These are phyloP conservation scores for Anacardium occidentale DNA, from an alignment of 345 rosid species.

Conservation along the genomic window DNA sequence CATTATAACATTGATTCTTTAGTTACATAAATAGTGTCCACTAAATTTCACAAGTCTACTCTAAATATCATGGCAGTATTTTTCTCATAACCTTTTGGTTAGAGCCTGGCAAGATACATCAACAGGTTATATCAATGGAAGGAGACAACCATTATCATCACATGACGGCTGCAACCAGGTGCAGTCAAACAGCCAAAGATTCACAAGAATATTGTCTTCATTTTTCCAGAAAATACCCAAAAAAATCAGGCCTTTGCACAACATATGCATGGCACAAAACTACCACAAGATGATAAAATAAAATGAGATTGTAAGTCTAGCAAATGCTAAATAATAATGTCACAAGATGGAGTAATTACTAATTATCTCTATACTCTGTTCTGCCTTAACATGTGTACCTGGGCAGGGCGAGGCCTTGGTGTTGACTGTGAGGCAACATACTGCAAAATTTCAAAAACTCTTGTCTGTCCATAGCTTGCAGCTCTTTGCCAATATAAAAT, in stretches of 20 bases:
- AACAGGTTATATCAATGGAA: background rate
- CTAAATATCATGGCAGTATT: background rate
- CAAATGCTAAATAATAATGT: background rate
- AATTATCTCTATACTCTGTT: background rate
- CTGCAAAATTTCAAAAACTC: conserved; percentile 53
- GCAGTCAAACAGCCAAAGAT: background rate
- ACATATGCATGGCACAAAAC: background rate
- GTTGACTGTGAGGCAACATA: conserved; percentile 51
- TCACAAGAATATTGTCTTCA: background rate
- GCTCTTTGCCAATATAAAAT: conserved; percentile 55
- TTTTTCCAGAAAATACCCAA: background rate
- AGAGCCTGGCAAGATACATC: background rate
- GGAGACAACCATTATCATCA: background rate
- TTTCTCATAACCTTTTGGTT: background rate
- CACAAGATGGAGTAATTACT: conserved; percentile 4
- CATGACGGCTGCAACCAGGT: background rate
- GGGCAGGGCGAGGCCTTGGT: conserved; percentile 45
- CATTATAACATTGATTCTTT: background rate
- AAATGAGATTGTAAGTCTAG: background rate
- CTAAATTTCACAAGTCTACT: background rate
- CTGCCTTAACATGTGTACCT: conserved; percentile 30
- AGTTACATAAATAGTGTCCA: background rate
- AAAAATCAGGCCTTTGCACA: conserved; percentile 3
- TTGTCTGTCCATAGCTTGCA: conserved; percentile 49
- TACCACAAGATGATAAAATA: background rate